Percentiles rank a stretch among this genome's conserved stretches.
These are phyloP conservation scores for Nepenthes mirabilis DNA, from an alignment of 148 eudicot genomes.

Conservation along the genomic window DNA sequence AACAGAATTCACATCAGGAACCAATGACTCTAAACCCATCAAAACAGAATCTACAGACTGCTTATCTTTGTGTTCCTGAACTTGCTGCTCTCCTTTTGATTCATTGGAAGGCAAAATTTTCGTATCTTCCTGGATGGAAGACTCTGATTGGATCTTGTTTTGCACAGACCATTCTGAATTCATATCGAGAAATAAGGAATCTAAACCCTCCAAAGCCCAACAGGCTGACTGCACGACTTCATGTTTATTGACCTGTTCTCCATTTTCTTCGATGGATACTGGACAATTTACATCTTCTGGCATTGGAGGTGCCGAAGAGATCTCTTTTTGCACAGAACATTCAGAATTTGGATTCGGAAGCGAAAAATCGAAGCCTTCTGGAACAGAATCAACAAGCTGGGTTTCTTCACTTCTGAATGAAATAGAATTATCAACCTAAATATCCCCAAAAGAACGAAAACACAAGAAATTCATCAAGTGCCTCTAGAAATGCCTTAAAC, in stretches of 20 bases:
- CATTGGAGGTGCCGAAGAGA: slow-evolving; percentile 11
- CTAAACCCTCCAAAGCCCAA: slow-evolving; percentile 17
- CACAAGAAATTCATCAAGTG: slow-evolving; percentile 2
- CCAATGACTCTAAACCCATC: slow-evolving; percentile 12
- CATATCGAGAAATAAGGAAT: slow-evolving; percentile 13
- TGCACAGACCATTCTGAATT: slow-evolving; percentile 5
- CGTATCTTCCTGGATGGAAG: slow-evolving; percentile 8
- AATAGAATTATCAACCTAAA: slow-evolving; percentile 29
- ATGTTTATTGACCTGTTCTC: slow-evolving; percentile 3
- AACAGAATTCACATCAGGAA: slow-evolving; percentile 15
- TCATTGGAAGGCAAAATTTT: not conserved
- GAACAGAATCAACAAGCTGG: slow-evolving; percentile 7
- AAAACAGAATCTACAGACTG: slow-evolving; percentile 7
- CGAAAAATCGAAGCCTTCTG: slow-evolving; percentile 15
- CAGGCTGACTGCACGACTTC: slow-evolving; percentile 8
- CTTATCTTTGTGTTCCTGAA: slow-evolving; percentile 8
- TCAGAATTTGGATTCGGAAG: slow-evolving; percentile 15
- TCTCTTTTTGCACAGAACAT: slow-evolving; percentile 10
- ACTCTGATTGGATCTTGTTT: slow-evolving; percentile 10
- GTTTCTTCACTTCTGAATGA: slow-evolving; percentile 11
- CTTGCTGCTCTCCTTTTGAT: not conserved
- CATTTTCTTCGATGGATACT: not conserved
- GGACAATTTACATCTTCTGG: not conserved
- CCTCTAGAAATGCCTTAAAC: not conserved
- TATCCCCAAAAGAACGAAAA: not conserved